phyloP scores from a whole-genome alignment of 352 stramenopile genomes.

The Pythium rhizo-oryzae region DNA sequence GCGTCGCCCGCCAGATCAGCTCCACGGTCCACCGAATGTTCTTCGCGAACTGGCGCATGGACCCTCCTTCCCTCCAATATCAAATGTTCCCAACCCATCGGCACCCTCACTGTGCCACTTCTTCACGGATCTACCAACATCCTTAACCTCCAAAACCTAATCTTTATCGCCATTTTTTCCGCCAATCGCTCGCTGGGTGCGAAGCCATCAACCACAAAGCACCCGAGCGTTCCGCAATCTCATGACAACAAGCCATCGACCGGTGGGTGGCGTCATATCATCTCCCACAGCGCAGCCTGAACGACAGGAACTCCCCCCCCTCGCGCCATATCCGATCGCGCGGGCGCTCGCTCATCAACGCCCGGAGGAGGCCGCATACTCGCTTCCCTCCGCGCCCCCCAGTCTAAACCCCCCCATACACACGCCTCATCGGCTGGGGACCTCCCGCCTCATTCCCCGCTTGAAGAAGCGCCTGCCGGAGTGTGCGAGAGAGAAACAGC shows the following conservation, averaged over 20 bases:
- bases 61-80: neutral
- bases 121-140: neutral
- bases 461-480: no score
- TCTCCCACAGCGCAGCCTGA: neutral
- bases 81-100: neutral
- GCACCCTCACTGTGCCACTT: neutral
- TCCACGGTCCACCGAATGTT: conserved; percentile 7
- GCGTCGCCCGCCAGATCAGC: neutral
- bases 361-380: no score
- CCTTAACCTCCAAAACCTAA: neutral
- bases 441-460: no score
- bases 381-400: no score
- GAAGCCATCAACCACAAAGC: conserved; percentile 8
- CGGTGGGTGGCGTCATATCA: conserved; percentile 24
- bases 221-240: conserved; percentile 5
- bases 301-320: neutral
- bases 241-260: conserved; percentile 11
- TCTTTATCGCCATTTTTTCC: neutral
- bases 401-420: no score
- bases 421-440: no score
- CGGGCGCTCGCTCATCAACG: no score
- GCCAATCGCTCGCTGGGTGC: neutral
- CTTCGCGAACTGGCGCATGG: conserved; percentile 3
- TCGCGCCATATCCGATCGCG: neutral
- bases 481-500: no score